These are phyloP conservation scores for Tulasnella sp. DNA, from an alignment of 768 basidiomycete genomes.

Conservation along the genomic window DNA sequence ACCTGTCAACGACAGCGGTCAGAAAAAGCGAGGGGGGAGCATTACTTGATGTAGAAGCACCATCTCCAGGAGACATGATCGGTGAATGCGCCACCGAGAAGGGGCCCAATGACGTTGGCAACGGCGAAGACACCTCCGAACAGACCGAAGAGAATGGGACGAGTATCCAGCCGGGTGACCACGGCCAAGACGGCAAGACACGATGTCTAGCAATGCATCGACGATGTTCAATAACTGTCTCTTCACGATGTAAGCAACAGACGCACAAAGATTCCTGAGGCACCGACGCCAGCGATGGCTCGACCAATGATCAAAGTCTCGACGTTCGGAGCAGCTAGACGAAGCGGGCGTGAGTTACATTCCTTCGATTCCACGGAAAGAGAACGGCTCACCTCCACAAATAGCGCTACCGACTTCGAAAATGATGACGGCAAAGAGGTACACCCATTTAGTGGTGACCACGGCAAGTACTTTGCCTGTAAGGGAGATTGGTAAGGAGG, in stretches of 20 bases:
- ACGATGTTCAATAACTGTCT: not conserved
- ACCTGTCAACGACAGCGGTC: not conserved
- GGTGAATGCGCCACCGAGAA: conserved; percentile 41
- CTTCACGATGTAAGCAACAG: conserved; percentile 27
- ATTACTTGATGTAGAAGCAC: conserved; percentile 36
- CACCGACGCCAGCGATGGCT: conserved; percentile 48
- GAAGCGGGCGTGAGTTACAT: not conserved
- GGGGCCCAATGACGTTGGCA: conserved; percentile 29
- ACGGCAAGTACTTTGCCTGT: conserved; percentile 27
- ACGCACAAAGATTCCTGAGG: conserved; percentile 40
- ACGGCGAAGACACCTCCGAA: conserved; percentile 41
- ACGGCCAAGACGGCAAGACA: conserved; percentile 35
- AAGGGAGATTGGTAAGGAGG: conserved; percentile 25
- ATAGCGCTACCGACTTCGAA: conserved; percentile 50
- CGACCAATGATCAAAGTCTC: conserved; percentile 44
- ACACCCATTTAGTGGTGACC: conserved; percentile 38
- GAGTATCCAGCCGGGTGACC: conserved; percentile 35
- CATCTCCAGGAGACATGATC: conserved; percentile 43
- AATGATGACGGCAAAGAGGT: conserved; percentile 35
- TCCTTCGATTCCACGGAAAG: not conserved
- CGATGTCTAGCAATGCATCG: conserved; percentile 15
- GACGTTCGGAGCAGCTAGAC: conserved; percentile 32
- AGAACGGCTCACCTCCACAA: conserved; percentile 38
- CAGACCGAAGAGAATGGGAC: conserved; percentile 42
- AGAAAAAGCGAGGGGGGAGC: not conserved